Conservation (phyloP, 169 alveolate species). For the Plasmodium yoelii region DNA sequence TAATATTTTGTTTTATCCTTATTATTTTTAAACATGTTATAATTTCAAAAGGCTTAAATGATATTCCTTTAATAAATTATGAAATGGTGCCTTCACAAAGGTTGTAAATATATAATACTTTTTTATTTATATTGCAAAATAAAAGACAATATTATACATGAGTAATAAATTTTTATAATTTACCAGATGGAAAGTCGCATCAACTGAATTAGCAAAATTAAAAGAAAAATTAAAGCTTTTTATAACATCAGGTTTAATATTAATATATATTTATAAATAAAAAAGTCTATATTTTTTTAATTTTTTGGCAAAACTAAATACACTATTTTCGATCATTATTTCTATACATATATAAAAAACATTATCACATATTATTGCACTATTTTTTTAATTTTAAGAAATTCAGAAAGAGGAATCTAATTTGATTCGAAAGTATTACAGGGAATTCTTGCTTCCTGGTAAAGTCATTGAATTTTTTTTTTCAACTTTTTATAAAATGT, state of each 20-base stretch:
- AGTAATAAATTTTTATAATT: neutral
- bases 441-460: conserved; percentile 57
- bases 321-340: no score
- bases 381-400: conserved; percentile 37
- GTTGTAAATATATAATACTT: conserved; percentile 16
- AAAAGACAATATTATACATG: neutral
- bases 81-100: conserved; percentile 76
- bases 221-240: conserved; percentile 69
- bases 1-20: conserved; percentile 5
- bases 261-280: neutral
- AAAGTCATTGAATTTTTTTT: neutral
- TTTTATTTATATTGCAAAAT: no score
- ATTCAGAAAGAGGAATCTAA: conserved; percentile 66
- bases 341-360: neutral
- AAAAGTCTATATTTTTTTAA: neutral
- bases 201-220: conserved; percentile 61
- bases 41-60: conserved; percentile 17
- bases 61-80: conserved; percentile 64
- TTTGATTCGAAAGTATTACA: conserved; percentile 65
- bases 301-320: neutral
- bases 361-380: neutral
- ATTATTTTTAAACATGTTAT: conserved; percentile 15
- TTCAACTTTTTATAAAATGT: neutral
- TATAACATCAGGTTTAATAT: conserved; percentile 61
- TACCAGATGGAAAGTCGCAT: conserved; percentile 74